Conservation (phyloP, 129 eudicot species). For the Saussurea involucrata region DNA sequence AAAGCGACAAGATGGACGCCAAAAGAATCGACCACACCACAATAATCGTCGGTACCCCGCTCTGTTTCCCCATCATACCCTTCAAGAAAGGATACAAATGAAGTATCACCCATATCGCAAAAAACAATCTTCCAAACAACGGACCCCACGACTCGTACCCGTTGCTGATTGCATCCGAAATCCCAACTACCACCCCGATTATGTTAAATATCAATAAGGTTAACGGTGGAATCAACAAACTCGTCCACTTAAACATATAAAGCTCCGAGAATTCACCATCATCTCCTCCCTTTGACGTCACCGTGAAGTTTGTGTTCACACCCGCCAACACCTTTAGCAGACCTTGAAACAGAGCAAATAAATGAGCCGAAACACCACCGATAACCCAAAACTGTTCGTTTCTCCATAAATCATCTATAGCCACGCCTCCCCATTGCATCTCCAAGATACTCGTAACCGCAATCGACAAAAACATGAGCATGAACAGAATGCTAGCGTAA, state of each 20-base stretch:
- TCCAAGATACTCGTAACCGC: constrained; percentile 68
- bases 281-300: constrained; percentile 67
- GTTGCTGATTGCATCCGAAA: constrained; percentile 63
- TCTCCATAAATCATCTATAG: constrained; percentile 73
- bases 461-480: constrained; percentile 65
- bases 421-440: constrained; percentile 79
- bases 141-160: constrained; percentile 88
- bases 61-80: constrained; percentile 76
- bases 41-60: constrained; percentile 54
- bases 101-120: constrained; percentile 76
- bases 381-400: constrained; percentile 89
- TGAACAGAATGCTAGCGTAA: constrained; percentile 71
- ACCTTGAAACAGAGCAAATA: constrained; percentile 77
- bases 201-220: constrained; percentile 57
- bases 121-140: constrained; percentile 59
- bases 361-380: constrained; percentile 68
- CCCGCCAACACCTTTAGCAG: constrained; percentile 78
- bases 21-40: constrained; percentile 77
- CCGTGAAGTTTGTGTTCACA: constrained; percentile 73
- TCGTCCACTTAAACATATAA: constrained; percentile 74
- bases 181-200: constrained; percentile 60
- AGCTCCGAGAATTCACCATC: constrained; percentile 71
- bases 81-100: constrained; percentile 84
- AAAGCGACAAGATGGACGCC: constrained; percentile 61
- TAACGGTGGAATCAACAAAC: constrained; percentile 64